phyloP scores from a whole-genome alignment of 2,329 filamentous ascomycete species.

The Fusarium papillatum region DNA sequence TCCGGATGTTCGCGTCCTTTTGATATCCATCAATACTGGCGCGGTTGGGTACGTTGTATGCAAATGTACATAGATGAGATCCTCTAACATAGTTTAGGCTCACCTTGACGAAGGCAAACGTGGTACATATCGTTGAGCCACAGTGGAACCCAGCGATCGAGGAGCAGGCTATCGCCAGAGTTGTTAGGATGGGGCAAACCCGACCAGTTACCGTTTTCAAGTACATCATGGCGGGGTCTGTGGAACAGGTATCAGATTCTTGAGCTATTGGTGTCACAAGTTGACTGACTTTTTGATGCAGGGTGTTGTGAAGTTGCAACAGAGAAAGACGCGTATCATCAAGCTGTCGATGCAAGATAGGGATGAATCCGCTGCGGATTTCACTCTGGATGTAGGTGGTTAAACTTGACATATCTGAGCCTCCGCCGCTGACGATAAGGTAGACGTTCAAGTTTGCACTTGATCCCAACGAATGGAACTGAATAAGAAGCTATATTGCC shows the following conservation, averaged over 20 bases:
- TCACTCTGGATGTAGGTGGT: conserved; percentile 1
- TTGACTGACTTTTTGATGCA: background rate
- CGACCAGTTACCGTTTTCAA: conserved; percentile 19
- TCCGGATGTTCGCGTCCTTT: background rate
- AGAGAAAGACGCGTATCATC: conserved; percentile 7
- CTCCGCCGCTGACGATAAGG: background rate
- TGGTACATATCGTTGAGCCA: conserved; percentile 21
- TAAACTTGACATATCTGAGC: rapidly evolving
- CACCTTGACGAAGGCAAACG: conserved; percentile 15
- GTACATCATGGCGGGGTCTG: conserved; percentile 17
- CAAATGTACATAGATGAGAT: background rate
- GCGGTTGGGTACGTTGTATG: conserved; percentile 12
- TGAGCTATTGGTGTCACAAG: background rate
- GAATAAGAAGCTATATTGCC: background rate
- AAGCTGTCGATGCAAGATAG: conserved; percentile 22
- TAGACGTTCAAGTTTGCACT: conserved; percentile 16
- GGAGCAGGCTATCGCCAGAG: conserved; percentile 20
- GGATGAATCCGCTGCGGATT: background rate
- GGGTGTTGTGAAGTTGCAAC: conserved; percentile 5
- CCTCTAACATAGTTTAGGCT: background rate
- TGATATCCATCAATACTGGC: conserved; percentile 25
- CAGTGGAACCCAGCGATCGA: conserved; percentile 29
- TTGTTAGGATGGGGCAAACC: conserved; percentile 18
- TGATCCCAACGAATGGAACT: conserved; percentile 6
- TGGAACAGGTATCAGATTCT: conserved; percentile 14